A percentile compares a stretch with the other conserved stretches of the same genome.
Conservation (phyloP, 805 yeast species). For the Spathaspora hagerdaliae region DNA sequence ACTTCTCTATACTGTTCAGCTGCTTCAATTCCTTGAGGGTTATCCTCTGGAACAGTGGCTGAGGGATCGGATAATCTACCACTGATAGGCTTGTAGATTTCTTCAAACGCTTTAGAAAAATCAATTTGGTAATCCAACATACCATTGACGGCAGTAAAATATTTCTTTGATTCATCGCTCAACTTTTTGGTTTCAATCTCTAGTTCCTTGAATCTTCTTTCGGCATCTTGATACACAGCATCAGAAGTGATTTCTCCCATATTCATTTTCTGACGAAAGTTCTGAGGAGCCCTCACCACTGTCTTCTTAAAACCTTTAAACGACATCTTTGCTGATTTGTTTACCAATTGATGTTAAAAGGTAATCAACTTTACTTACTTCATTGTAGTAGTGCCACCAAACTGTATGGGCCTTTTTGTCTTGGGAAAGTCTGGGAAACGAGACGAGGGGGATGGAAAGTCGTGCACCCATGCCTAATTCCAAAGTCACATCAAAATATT, state of each 20-base stretch:
- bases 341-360: background rate
- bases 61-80: conserved; percentile 91
- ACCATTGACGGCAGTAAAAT: conserved; percentile 87
- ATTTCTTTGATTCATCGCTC: conserved; percentile 85
- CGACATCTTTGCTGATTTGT: conserved; percentile 49
- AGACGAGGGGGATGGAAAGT: too few relatives aligned
- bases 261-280: conserved; percentile 82
- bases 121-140: conserved; percentile 93
- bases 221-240: conserved; percentile 92
- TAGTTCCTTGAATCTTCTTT: conserved; percentile 89
- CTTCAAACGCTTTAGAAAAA: conserved; percentile 93
- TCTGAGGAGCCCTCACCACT: conserved; percentile 85
- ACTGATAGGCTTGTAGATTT: conserved; percentile 91
- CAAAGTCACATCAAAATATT: too few relatives aligned
- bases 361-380: too few relatives aligned
- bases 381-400: too few relatives aligned
- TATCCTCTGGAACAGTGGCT: conserved; percentile 82
- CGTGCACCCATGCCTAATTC: too few relatives aligned
- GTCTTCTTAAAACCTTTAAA: conserved; percentile 85
- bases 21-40: conserved; percentile 95
- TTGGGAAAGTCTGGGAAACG: too few relatives aligned
- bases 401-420: too few relatives aligned
- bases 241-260: conserved; percentile 67
- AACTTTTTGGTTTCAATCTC: conserved; percentile 86
- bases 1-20: conserved; percentile 87